Base-by-base conservation (phyloP, 768 basidiomycete genomes). In the Pisolithus microcarpus region DNA sequence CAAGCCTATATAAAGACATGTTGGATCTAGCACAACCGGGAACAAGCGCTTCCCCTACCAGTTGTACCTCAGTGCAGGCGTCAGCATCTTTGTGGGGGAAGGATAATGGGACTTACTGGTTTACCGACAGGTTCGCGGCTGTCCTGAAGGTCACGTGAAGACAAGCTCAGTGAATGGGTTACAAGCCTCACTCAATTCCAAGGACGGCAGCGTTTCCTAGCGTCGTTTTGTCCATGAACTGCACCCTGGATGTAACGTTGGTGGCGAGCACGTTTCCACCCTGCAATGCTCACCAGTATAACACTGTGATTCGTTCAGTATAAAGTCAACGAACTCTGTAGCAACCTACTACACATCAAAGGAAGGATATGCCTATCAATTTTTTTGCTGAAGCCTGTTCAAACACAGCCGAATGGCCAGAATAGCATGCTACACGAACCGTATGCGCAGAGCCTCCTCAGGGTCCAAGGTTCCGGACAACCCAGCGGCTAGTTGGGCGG, bases 171-270 rank as follows among this genome's bases (percentile, higher is more conserved):
- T 26, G 13, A 7, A 37, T 8, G 26, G 42, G 37, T 11, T 10
- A 43, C 21, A 23, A 23, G 39, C 54, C 75, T 53, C 34, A 83
- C 86, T 70, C 67, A 58, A 87, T 87, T 1, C 86, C 85, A 42
- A 88, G 72, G 54, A 87, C 85, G 2, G 85, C 79, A 0, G 83
- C 60, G 52, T 75, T 79, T 1, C 83, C 84, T 3, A 87, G 68
- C 0, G 84, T 87, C 0, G 79, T 82, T 66, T 86, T 86, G 55
- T 87, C 85, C 81, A 86, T 86, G 53, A 81, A 86, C 60, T 87
- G 84, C n/a, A 87, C 75, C 76, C 84, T 81, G 52, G n/a, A 7
- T 21, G 13, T 39, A 47, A n/a, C 18, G 2, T 28, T 23, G n/a
- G 10, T 13, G 36, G 19, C 30, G 42, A 21, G 7, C 23, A 13